Percentiles rank a stretch among this genome's conserved stretches.
Evolutionary conservation across 495 filamentous ascomycete species (phyloP).

Genomic region (Lasiosphaeris hirsuta): DNA sequence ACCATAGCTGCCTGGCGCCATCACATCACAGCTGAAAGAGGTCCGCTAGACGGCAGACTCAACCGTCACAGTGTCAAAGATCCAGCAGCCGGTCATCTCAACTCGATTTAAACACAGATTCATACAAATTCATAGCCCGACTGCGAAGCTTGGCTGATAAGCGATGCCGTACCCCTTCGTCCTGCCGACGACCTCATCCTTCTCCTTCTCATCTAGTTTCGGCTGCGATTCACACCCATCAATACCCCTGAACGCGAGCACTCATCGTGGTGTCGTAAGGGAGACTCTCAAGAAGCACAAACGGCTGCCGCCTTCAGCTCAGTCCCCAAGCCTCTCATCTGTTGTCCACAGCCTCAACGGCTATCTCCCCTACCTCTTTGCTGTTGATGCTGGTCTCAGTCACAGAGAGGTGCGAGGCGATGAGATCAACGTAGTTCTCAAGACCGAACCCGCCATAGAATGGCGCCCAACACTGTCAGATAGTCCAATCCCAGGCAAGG

Average conservation of each 20-base stretch:
- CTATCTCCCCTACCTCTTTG: constrained; percentile 77
- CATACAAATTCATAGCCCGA: not conserved
- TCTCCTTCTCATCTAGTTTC: constrained; percentile 72
- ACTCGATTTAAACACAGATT: not conserved
- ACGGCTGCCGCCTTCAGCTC: constrained; percentile 64
- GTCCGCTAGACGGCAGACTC: no score
- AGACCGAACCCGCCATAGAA: constrained; percentile 55
- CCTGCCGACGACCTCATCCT: constrained; percentile 78
- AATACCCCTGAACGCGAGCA: constrained; percentile 71
- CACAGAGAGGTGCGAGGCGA: constrained; percentile 49
- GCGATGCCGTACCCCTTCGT: constrained; percentile 82
- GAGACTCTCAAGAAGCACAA: constrained; percentile 79
- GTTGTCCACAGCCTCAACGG: constrained; percentile 64
- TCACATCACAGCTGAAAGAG: no score
- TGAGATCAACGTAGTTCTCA: constrained; percentile 58
- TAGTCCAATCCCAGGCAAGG: constrained; percentile 52
- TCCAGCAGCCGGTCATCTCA: no score
- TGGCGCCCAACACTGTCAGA: constrained; percentile 79
- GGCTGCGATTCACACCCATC: constrained; percentile 74
- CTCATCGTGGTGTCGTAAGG: constrained; percentile 71
- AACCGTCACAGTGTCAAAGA: no score
- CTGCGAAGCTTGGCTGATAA: not conserved
- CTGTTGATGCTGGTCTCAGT: constrained; percentile 66
- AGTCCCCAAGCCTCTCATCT: constrained; percentile 60
- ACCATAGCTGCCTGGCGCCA: not conserved